Percentiles rank a stretch among this genome's conserved stretches.
These are phyloP conservation scores for Meripilus lineatus DNA, from an alignment of 1,284 basidiomycete species.

Conservation along the genomic window DNA sequence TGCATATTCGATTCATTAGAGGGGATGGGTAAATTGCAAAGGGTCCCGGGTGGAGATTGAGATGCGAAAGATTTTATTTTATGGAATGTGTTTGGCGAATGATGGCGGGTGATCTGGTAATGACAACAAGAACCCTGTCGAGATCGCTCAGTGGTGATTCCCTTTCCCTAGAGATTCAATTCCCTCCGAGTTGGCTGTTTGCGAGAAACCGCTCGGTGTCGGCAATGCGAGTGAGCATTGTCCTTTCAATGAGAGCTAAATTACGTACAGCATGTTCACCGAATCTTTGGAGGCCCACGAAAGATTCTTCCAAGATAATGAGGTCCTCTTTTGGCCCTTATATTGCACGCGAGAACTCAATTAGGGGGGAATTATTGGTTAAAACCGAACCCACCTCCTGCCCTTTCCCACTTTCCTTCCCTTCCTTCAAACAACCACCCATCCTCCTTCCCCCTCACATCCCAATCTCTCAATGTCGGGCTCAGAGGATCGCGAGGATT, in stretches of 20 bases:
- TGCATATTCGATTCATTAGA: too few species aligned
- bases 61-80: too few species aligned
- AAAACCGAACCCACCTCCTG: conserved; percentile 61
- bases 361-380: conserved; percentile 68
- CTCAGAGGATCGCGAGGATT: conserved; percentile 36
- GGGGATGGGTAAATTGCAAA: too few species aligned
- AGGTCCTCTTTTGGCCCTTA: conserved; percentile 48
- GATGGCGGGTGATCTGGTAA: too few species aligned
- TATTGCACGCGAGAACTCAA: conserved; percentile 59
- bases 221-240: background rate
- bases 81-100: too few species aligned
- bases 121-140: too few species aligned
- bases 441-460: conserved; percentile 19
- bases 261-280: conserved; percentile 46
- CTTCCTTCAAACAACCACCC: conserved; percentile 33
- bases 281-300: conserved; percentile 21
- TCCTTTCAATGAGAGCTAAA: conserved; percentile 15
- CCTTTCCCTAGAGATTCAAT: too few species aligned
- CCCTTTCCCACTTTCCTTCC: conserved; percentile 55
- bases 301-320: conserved; percentile 57
- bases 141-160: too few species aligned
- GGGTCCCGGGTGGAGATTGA: too few species aligned
- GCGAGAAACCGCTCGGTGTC: conserved; percentile 1
- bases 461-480: conserved; percentile 37
- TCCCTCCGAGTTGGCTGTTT: too few species aligned